Evolutionary conservation across 2,329 filamentous ascomycete genomes (phyloP).

Genomic region (Xylariales sp.): DNA sequence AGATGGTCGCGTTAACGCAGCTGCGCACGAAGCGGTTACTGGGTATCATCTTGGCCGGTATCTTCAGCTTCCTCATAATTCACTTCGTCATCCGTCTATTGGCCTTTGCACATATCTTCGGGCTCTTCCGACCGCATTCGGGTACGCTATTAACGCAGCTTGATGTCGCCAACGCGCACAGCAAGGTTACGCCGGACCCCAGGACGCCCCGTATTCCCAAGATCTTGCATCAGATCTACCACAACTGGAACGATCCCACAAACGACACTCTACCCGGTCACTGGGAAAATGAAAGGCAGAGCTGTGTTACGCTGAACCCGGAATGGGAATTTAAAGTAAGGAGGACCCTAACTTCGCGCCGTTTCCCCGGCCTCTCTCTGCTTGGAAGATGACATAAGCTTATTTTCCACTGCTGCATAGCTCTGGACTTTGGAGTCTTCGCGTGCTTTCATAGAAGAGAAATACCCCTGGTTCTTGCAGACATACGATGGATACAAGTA

Average conservation of each 20-base stretch:
- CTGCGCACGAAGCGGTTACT: too few species aligned
- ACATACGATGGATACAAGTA: conserved; percentile 72
- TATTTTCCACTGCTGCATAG: too few species aligned
- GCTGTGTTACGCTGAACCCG: conserved; percentile 17
- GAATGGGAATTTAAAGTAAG: conserved; percentile 23
- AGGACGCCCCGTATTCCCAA: conserved; percentile 17
- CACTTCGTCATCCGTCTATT: neutral
- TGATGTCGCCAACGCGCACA: conserved; percentile 9
- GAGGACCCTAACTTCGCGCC: too few species aligned
- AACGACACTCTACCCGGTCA: conserved; percentile 17
- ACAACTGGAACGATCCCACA: conserved; percentile 19
- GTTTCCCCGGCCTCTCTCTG: too few species aligned
- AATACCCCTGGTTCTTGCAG: conserved; percentile 74
- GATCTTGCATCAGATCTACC: conserved; percentile 26
- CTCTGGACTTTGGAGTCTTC: conserved; percentile 72
- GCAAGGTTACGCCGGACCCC: conserved; percentile 1
- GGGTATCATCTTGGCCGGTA: too few species aligned
- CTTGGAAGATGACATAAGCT: too few species aligned
- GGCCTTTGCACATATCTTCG: conserved; percentile 5
- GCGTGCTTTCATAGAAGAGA: conserved; percentile 64
- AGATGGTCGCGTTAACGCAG: too few species aligned
- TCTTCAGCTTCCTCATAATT: neutral
- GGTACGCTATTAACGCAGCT: conserved; percentile 10
- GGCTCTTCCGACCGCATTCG: conserved; percentile 10
- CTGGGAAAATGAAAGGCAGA: conserved; percentile 19